Evolutionary conservation across 768 basidiomycete species (phyloP).

Genomic region (Trametes villosa): DNA sequence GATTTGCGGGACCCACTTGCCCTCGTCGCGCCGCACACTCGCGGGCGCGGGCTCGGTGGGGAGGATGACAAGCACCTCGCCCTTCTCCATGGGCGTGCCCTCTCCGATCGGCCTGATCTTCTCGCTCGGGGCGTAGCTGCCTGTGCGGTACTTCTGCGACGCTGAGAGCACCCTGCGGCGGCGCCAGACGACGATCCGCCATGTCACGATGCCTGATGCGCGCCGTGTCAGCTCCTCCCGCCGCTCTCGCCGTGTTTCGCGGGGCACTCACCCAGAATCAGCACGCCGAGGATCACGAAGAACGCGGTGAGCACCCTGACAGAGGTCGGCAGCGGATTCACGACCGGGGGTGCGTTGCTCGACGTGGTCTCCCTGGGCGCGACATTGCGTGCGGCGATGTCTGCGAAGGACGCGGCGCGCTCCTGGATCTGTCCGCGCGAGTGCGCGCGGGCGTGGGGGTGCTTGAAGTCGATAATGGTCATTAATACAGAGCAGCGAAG

Average conservation of each 20-base stretch:
- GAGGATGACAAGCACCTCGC: conserved; percentile 22
- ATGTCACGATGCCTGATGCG: conserved; percentile 20
- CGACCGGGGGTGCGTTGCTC: conserved; percentile 7
- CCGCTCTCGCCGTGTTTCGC: not conserved
- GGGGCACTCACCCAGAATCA: conserved; percentile 21
- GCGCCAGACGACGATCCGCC: conserved; percentile 27
- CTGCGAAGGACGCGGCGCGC: not conserved
- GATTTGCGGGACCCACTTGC: conserved; percentile 20
- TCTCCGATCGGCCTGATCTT: conserved; percentile 23
- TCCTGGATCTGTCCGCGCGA: conserved; percentile 4
- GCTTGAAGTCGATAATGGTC: conserved; percentile 17
- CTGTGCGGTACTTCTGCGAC: conserved; percentile 22
- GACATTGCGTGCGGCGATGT: conserved; percentile 5
- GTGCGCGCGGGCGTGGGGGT: conserved; percentile 5
- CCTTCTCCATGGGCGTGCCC: conserved; percentile 19
- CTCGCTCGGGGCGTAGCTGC: conserved; percentile 21
- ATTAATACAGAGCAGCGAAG: conserved; percentile 19
- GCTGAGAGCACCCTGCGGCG: conserved; percentile 20
- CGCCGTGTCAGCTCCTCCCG: not conserved
- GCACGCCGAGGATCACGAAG: conserved; percentile 23
- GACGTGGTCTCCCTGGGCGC: conserved; percentile 1
- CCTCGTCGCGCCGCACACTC: conserved; percentile 13
- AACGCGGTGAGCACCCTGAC: conserved; percentile 22
- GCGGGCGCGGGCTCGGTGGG: conserved; percentile 24
- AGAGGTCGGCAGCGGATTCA: conserved; percentile 18